Evolutionary conservation across 768 basidiomycete genomes (phyloP).

Genomic region (Lenzites betulinus): DNA sequence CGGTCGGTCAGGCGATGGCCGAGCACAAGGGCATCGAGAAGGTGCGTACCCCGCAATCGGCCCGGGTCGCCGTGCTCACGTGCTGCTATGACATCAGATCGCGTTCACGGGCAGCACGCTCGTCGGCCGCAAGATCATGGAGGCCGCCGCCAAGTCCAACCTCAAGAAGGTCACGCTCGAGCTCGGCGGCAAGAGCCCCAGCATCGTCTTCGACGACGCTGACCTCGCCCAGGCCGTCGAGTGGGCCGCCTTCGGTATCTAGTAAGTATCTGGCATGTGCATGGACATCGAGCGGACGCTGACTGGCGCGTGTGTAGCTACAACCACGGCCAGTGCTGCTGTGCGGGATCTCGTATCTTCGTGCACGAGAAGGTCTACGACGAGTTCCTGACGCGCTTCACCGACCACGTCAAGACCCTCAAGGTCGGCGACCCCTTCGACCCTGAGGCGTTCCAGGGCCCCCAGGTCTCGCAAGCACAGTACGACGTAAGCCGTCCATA

Average conservation of each 20-base stretch:
- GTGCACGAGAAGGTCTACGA: constrained; percentile 83
- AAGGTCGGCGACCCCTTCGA: constrained; percentile 76
- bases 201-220: constrained; percentile 63
- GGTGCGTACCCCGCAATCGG: constrained; percentile 25
- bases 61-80: not conserved
- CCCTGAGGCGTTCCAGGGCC: constrained; percentile 65
- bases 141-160: constrained; percentile 60
- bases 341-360: constrained; percentile 79
- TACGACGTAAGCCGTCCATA: constrained; percentile 52
- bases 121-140: constrained; percentile 64
- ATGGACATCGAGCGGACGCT: not conserved
- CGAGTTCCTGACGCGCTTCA: constrained; percentile 64
- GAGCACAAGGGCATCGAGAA: constrained; percentile 61
- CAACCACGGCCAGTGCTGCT: constrained; percentile 79
- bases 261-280: constrained; percentile 42
- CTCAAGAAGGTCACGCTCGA: constrained; percentile 72
- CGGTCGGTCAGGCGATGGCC: constrained; percentile 58
- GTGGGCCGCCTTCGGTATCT: constrained; percentile 62
- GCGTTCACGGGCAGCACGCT: constrained; percentile 74
- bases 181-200: constrained; percentile 71
- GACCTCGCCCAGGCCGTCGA: constrained; percentile 58
- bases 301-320: constrained; percentile 40
- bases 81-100: constrained; percentile 33
- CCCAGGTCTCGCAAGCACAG: constrained; percentile 76
- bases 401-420: constrained; percentile 51